These are phyloP conservation scores for Plasmodium malariae DNA, from an alignment of 169 alveolate species.

Conservation along the genomic window DNA sequence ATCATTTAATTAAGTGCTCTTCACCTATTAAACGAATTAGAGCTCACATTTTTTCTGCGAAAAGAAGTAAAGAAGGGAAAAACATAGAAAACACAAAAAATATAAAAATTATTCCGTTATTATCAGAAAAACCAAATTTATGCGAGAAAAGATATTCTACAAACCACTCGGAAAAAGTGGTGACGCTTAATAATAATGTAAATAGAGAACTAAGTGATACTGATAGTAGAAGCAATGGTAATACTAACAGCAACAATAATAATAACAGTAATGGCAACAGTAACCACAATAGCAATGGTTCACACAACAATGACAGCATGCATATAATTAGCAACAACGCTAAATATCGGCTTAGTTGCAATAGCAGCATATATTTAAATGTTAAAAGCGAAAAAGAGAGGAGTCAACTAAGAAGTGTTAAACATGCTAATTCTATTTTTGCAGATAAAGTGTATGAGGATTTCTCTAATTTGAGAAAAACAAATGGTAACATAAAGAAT, in stretches of 20 bases:
- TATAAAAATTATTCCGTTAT: not conserved
- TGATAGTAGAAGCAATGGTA: not conserved
- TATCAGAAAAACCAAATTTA: not conserved
- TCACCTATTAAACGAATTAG: slow-evolving; percentile 5
- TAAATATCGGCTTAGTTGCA: not conserved
- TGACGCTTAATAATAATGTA: not conserved
- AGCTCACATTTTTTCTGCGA: not conserved
- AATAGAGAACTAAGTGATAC: too few relatives aligned
- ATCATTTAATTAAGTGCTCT: not conserved
- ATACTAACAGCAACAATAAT: not conserved
- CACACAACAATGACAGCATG: not conserved
- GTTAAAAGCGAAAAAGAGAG: not conserved
- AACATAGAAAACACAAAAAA: slow-evolving; percentile 1
- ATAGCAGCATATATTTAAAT: not conserved
- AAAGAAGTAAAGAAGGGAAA: not conserved
- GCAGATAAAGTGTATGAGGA: not conserved
- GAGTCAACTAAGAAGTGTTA: not conserved
- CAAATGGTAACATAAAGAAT: not conserved
- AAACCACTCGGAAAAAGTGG: not conserved
- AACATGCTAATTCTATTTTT: not conserved
- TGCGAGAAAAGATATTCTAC: slow-evolving; percentile 1
- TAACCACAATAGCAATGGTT: not conserved
- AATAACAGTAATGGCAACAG: not conserved
- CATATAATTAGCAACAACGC: not conserved
- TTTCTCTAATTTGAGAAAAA: not conserved